Base-by-base conservation (phyloP, 192 early-diverging fungal species). In the Backusella luteola region DNA sequence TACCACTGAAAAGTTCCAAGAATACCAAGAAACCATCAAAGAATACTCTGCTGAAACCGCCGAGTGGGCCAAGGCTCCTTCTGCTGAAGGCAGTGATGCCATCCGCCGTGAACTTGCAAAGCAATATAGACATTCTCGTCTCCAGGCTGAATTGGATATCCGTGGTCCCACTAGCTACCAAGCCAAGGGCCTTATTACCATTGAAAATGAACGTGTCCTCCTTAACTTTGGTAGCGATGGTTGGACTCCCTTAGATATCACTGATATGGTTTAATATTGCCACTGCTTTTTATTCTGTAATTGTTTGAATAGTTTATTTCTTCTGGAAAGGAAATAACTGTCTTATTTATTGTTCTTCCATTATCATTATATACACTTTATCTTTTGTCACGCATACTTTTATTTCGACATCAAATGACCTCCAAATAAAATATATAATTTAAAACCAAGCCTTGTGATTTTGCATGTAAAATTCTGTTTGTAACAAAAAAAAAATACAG, bases 81-180 rank as follows among this genome's bases (percentile, higher is more conserved):
- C 38, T 17, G 44, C 49, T 34, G 56, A 63, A 29, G 66, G 15
- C 3, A 21, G 35, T 26, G 34, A 46, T 15, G 42, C 23, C 1
- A 68, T 34, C 21, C 72, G 77, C n/a, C 73, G 36, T 26, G 52
- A 71, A 19, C 29, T 79, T 35, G 77, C 73, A 35, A 67, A 38
- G 15, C 32, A 79, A 70, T 74, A 79, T 38, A 67, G 77, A 32
- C 21, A 74, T 39, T 52, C 67, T 26, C 73, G 77, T 70, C n/a
- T 79, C 19, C 74, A 71, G 7, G 49, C 73, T 66, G 77, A 79
- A 52, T 32, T 41, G 0, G 73, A 63, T n/a, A 39, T 74, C 6
- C 56, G 77, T 41, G 77, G 73, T 5, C 42, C 39, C 17, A 79
- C 73, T 17, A 67, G 73, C 59, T 79, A 74, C 36, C 73, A 79